phyloP scores from a whole-genome alignment of 1,284 basidiomycete genomes.

The Microbotryum violaceum region DNA sequence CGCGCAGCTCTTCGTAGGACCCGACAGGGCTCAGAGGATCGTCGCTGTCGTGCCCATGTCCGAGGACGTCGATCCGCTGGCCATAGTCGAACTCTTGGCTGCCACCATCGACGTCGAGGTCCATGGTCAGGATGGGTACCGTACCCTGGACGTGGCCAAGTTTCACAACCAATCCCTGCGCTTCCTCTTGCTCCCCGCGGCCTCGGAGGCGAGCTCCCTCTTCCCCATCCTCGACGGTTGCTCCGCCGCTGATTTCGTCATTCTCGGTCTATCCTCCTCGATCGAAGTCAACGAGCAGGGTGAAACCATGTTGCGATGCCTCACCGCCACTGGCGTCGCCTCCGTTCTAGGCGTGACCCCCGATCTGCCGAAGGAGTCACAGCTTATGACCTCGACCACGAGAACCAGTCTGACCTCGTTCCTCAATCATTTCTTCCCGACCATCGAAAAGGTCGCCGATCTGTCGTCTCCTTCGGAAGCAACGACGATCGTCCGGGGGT shows the following conservation, averaged over 20 bases:
- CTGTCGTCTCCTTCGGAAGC: constrained; percentile 58
- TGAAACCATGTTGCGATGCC: constrained; percentile 77
- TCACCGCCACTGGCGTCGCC: constrained; percentile 48
- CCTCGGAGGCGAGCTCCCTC: constrained; percentile 39
- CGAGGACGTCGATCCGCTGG: constrained; percentile 54
- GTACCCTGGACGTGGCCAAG: constrained; percentile 14
- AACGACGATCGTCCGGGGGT: constrained; percentile 59
- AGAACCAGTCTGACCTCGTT: constrained; percentile 84
- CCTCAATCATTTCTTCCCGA: constrained; percentile 87
- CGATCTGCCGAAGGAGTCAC: constrained; percentile 40
- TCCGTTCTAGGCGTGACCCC: constrained; percentile 60
- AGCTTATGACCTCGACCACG: constrained; percentile 45
- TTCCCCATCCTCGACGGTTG: constrained; percentile 79
- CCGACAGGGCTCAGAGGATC: constrained; percentile 44
- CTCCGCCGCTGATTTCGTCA: constrained; percentile 83
- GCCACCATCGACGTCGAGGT: constrained; percentile 55
- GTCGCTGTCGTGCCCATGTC: constrained; percentile 58
- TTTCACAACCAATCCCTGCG: constrained; percentile 28
- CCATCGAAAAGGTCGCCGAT: constrained; percentile 54
- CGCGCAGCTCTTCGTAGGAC: constrained; percentile 43
- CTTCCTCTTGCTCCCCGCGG: constrained; percentile 16
- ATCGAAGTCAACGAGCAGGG: constrained; percentile 80
- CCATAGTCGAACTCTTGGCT: constrained; percentile 56
- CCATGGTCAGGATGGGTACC: constrained; percentile 45
- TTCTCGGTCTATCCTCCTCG: constrained; percentile 71